Conservation (phyloP, 1,284 basidiomycete genomes). For the Ustilago shanxiensis region DNA sequence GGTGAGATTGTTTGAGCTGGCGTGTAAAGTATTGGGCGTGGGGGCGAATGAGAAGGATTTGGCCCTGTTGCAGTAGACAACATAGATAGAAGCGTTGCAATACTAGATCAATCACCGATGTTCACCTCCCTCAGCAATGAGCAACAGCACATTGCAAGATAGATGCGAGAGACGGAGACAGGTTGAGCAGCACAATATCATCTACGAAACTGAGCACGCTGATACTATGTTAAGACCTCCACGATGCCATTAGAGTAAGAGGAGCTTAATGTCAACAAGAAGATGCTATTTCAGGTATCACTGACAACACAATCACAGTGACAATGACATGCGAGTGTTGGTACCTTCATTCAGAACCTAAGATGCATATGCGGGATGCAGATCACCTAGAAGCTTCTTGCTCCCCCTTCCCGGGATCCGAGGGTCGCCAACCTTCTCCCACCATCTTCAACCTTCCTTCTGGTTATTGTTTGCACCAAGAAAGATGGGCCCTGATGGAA, state of each 20-base stretch:
- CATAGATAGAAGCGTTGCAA: not conserved
- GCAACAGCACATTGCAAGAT: too few relatives aligned
- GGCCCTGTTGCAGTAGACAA: slow-evolving; percentile 33
- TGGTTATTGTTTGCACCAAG: too few relatives aligned
- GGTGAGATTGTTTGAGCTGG: slow-evolving; percentile 75
- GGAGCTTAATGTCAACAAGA: too few relatives aligned
- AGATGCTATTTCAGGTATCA: not conserved
- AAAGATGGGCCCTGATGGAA: not conserved
- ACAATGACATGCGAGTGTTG: not conserved
- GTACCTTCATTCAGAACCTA: not conserved
- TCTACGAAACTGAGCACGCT: too few relatives aligned
- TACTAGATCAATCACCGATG: not conserved
- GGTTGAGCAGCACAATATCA: too few relatives aligned
- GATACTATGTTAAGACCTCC: too few relatives aligned
- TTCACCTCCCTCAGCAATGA: too few relatives aligned
- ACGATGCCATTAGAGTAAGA: too few relatives aligned
- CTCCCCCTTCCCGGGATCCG: not conserved
- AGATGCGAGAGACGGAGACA: too few relatives aligned
- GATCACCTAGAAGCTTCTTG: slow-evolving; percentile 20
- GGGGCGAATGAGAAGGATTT: slow-evolving; percentile 60
- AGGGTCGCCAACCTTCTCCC: not conserved
- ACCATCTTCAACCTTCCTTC: not conserved
- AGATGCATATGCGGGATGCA: slow-evolving; percentile 16
- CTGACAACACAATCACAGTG: not conserved
- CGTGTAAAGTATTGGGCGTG: slow-evolving; percentile 70